Evolutionary conservation across 345 rosid species (phyloP).

Genomic region (Rhodamnia rubescens): DNA sequence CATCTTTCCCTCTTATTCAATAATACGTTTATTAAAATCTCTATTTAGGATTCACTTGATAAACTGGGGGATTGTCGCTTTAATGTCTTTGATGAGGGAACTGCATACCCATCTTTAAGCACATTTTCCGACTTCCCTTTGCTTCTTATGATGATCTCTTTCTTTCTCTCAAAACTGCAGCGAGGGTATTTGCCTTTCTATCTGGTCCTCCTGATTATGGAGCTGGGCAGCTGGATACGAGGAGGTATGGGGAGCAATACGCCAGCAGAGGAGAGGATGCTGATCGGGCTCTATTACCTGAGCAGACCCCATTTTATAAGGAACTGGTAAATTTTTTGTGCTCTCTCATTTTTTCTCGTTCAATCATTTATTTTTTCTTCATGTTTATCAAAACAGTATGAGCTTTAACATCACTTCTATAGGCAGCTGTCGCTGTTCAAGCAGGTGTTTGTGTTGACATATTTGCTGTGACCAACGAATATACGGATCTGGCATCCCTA

Average conservation of each 20-base stretch:
- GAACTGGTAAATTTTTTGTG: slow-evolving; percentile 57
- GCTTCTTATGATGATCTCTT: neutral
- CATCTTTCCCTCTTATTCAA: neutral
- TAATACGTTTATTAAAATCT: neutral
- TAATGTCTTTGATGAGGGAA: neutral
- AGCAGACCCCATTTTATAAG: slow-evolving; percentile 94
- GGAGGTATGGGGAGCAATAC: slow-evolving; percentile 96
- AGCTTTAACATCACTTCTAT: slow-evolving; percentile 28
- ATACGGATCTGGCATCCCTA: slow-evolving; percentile 93
- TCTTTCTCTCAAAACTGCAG: slow-evolving; percentile 27
- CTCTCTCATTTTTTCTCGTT: neutral
- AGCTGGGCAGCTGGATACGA: slow-evolving; percentile 93
- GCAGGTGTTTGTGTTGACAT: slow-evolving; percentile 97
- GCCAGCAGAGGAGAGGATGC: slow-evolving; percentile 99
- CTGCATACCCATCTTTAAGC: neutral
- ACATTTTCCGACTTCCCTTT: neutral
- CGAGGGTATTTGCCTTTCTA: slow-evolving; percentile 86
- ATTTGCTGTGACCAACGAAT: slow-evolving; percentile 95
- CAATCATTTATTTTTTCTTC: neutral
- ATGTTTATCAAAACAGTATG: slow-evolving; percentile 5
- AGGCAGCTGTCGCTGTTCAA: slow-evolving; percentile 95
- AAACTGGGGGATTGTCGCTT: neutral
- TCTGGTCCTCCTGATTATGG: slow-evolving; percentile 99
- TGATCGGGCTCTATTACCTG: slow-evolving; percentile 96
- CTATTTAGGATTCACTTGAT: neutral